Percentiles rank a stretch among this genome's conserved stretches.
Evolutionary conservation across 495 filamentous ascomycete genomes (phyloP).

Genomic region (Aspergillus egyptiacus): DNA sequence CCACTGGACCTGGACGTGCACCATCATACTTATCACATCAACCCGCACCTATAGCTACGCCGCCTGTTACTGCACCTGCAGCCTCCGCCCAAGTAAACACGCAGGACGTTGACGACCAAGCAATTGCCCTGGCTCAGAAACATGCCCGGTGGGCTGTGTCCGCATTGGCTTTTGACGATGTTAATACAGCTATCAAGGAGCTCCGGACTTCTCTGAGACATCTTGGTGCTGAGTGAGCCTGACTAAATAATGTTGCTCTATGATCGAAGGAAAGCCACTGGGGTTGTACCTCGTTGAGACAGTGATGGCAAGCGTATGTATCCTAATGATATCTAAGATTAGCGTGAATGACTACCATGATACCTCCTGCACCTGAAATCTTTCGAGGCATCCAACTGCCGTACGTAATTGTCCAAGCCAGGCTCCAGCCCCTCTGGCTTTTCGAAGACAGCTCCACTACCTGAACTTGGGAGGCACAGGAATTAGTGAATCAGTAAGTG

Average conservation of each 20-base stretch:
- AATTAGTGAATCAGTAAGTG: no score
- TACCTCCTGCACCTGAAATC: no score
- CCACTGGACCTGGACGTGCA: constrained; percentile 15
- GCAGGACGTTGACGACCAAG: constrained; percentile 58
- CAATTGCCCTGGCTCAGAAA: constrained; percentile 78
- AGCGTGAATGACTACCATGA: not conserved
- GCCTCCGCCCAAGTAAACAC: constrained; percentile 17
- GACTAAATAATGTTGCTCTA: not conserved
- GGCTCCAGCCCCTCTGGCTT: no score
- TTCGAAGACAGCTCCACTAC: no score
- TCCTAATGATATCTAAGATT: not conserved
- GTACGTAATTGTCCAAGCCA: not conserved
- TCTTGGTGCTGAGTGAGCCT: constrained; percentile 33
- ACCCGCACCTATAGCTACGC: constrained; percentile 15
- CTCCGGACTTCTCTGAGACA: constrained; percentile 61
- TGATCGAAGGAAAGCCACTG: not conserved
- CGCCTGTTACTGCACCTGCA: constrained; percentile 19
- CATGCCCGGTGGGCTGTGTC: constrained; percentile 97
- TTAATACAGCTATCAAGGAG: constrained; percentile 83
- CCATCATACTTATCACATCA: constrained; percentile 16
- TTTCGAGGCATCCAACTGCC: not conserved
- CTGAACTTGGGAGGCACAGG: no score
- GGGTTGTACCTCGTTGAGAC: not conserved
- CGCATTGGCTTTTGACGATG: constrained; percentile 93
- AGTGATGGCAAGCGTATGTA: not conserved